Conservation (phyloP, 495 filamentous ascomycete genomes). For the Xylaria cubensis region DNA sequence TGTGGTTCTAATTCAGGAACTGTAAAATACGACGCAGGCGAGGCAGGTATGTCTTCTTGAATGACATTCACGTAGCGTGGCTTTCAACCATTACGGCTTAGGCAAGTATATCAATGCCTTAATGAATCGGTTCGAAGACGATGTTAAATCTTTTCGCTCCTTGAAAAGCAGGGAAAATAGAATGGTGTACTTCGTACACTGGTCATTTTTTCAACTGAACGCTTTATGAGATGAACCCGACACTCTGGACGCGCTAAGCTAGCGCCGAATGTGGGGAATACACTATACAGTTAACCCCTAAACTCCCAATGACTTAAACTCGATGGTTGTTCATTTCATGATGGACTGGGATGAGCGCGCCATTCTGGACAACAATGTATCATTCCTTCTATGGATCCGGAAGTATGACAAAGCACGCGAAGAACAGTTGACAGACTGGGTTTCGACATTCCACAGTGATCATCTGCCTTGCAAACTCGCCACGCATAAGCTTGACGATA, state of each 20-base stretch:
- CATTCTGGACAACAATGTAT: slow-evolving; percentile 26
- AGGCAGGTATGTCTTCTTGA: too few relatives aligned
- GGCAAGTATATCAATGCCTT: too few relatives aligned
- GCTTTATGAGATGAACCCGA: not conserved
- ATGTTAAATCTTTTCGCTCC: too few relatives aligned
- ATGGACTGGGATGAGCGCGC: slow-evolving; percentile 24
- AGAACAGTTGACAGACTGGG: slow-evolving; percentile 46
- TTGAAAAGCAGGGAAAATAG: too few relatives aligned
- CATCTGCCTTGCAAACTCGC: slow-evolving; percentile 44
- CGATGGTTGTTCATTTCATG: too few relatives aligned
- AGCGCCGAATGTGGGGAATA: not conserved
- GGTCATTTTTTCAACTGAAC: too few relatives aligned
- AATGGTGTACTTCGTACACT: too few relatives aligned
- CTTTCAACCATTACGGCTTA: too few relatives aligned
- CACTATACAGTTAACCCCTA: not conserved
- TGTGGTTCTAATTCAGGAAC: too few relatives aligned
- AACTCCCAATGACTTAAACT: not conserved
- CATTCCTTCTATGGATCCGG: slow-evolving; percentile 43
- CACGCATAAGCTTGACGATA: slow-evolving; percentile 27
- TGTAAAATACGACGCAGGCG: too few relatives aligned
- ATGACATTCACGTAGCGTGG: too few relatives aligned
- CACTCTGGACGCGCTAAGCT: slow-evolving; percentile 14
- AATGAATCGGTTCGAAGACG: too few relatives aligned
- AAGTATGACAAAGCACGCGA: slow-evolving; percentile 44
- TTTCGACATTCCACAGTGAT: slow-evolving; percentile 47